Conservation (phyloP, 495 filamentous ascomycete species). For the Tetracladium marchalianum region DNA sequence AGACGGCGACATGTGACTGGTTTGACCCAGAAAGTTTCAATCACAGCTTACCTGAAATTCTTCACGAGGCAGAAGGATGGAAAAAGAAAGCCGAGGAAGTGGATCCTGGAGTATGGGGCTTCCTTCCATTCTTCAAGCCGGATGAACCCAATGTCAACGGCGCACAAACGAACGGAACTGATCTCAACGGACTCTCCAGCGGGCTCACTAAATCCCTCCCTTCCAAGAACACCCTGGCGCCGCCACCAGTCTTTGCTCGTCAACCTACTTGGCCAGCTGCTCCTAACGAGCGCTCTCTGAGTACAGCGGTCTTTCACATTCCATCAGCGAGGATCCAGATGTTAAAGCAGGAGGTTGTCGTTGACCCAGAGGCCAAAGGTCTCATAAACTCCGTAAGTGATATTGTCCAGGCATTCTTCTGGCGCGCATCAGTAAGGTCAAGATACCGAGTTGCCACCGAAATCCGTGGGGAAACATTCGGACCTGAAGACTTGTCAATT, state of each 20-base stretch:
- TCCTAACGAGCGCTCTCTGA: conserved; percentile 13
- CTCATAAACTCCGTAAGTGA: conserved; percentile 17
- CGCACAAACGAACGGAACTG: no score
- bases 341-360: conserved; percentile 16
- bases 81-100: conserved; percentile 13
- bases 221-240: not conserved
- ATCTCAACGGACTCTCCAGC: not conserved
- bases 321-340: conserved; percentile 13
- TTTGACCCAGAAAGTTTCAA: conserved; percentile 27
- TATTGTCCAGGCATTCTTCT: conserved; percentile 25
- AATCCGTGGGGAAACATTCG: conserved; percentile 16
- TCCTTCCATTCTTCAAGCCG: conserved; percentile 14
- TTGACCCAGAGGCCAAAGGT: conserved; percentile 17
- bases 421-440: conserved; percentile 25
- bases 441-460: conserved; percentile 24
- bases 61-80: conserved; percentile 22
- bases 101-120: conserved; percentile 19
- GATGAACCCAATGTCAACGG: conserved; percentile 7
- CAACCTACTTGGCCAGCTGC: conserved; percentile 19
- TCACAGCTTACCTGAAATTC: conserved; percentile 22
- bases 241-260: conserved; percentile 13
- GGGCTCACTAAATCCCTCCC: not conserved
- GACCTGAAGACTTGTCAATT: conserved; percentile 22
- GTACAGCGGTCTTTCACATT: conserved; percentile 20
- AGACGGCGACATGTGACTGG: conserved; percentile 23